Base-by-base conservation (phyloP, 108 stramenopile genomes). In the Poteriospumella lacustris region DNA sequence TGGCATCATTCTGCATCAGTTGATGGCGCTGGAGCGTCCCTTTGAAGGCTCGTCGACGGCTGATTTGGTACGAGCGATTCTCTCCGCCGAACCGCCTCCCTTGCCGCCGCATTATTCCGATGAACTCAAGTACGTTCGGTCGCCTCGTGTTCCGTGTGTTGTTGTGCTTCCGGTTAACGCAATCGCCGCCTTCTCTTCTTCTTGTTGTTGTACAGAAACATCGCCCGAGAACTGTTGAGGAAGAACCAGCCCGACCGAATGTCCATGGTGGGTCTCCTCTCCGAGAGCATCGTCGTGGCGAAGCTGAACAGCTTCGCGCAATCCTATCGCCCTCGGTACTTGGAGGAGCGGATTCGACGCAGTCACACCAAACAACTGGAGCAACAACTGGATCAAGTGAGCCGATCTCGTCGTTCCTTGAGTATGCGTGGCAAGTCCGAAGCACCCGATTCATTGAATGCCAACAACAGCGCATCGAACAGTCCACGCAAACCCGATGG, bases 41-140 rank as follows among this genome's bases (percentile, higher is more conserved):
- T 73, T 73, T 56, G 70, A 73, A 52, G 70, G 70, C 28, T 12
- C 3, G 5, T 52, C 70, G 5, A 73, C 70, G 3, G 70, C 47
- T 56, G 41, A 73, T 5, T 42, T 73, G 9, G 70, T 73, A 3
- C 12, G 41, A 34, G 47, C 44, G 29, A 73, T 73, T 42, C 41
- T 73, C 12, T 28, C 43, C 9, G 12, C 9, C 29, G 60, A 64
- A 38, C 44, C 70, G 19, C 9, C 36, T 12, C 9, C 70, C 26
- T 31, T 56, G 38, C 70, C 70, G 28, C 40, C 41, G 26, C 70
- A 73, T 73, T 52, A 26, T 31, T 73, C 70, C 9, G 70, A 73
- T 5, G 47, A 44, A 9, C 41, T 73, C 36, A 41, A 67, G 40
- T 67, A 19, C 9, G 36, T 38, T 12, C 9, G 19, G 12, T 67